A percentile compares a stretch with the other conserved stretches of the same genome.
Evolutionary conservation across 2,329 filamentous ascomycete species (phyloP).

Genomic region (Fusarium brevicatenulatum): DNA sequence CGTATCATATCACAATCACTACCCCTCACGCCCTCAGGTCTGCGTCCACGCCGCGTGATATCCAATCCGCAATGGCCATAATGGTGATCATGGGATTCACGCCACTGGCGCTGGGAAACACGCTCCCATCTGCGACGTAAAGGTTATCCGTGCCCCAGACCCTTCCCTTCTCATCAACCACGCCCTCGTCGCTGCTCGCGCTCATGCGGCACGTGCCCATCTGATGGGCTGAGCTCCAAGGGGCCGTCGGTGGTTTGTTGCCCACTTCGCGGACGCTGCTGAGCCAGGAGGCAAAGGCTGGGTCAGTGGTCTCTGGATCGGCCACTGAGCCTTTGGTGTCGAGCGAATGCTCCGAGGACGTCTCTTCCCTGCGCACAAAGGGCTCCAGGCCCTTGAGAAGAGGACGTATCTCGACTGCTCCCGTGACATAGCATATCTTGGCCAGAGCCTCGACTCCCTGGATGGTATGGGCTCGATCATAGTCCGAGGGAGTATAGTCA

Average conservation of each 20-base stretch:
- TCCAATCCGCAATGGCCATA: slow-evolving; percentile 76
- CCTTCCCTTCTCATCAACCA: slow-evolving; percentile 66
- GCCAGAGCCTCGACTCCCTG: slow-evolving; percentile 77
- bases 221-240: slow-evolving; percentile 80
- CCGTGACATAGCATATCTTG: slow-evolving; percentile 80
- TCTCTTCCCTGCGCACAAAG: slow-evolving; percentile 59
- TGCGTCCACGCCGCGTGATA: slow-evolving; percentile 65
- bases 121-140: slow-evolving; percentile 78
- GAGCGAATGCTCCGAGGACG: slow-evolving; percentile 31
- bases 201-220: slow-evolving; percentile 84
- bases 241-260: slow-evolving; percentile 60
- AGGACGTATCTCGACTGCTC: slow-evolving; percentile 82
- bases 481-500: slow-evolving; percentile 75
- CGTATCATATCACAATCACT: neutral
- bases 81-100: slow-evolving; percentile 85
- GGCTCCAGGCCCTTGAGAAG: slow-evolving; percentile 69
- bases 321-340: slow-evolving; percentile 31
- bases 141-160: slow-evolving; percentile 74
- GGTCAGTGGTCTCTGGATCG: slow-evolving; percentile 64
- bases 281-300: slow-evolving; percentile 71
- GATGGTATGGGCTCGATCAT: slow-evolving; percentile 77
- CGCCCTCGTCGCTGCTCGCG: slow-evolving; percentile 59
- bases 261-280: slow-evolving; percentile 58
- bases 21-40: slow-evolving; percentile 50
- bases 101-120: slow-evolving; percentile 79